Conservation (phyloP, 2,329 filamentous ascomycete species). For the Cadophora sp. region DNA sequence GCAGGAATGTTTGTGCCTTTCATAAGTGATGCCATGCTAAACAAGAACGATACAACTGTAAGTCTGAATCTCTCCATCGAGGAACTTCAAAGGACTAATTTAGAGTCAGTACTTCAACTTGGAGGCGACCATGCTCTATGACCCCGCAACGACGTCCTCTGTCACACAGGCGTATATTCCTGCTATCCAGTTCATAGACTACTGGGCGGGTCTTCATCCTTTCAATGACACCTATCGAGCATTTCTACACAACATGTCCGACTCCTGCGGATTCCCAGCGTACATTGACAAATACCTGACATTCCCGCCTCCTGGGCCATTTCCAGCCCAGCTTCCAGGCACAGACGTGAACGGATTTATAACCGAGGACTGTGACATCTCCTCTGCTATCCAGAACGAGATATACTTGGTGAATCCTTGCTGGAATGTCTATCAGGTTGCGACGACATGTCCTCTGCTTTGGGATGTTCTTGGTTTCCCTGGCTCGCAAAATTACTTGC, state of each 20-base stretch:
- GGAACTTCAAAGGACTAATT: slow-evolving; percentile 42
- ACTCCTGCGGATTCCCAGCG: slow-evolving; percentile 66
- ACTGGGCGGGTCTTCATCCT: slow-evolving; percentile 65
- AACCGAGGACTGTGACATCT: slow-evolving; percentile 63
- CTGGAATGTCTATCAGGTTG: slow-evolving; percentile 79
- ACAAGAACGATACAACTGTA: slow-evolving; percentile 55
- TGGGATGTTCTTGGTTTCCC: slow-evolving; percentile 76
- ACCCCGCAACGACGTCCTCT: slow-evolving; percentile 67
- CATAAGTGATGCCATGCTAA: slow-evolving; percentile 75
- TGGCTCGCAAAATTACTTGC: slow-evolving; percentile 67
- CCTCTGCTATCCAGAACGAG: slow-evolving; percentile 60
- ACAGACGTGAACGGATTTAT: slow-evolving; percentile 46
- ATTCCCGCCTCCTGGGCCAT: slow-evolving; percentile 70
- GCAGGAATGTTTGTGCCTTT: slow-evolving; percentile 74
- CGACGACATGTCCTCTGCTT: slow-evolving; percentile 71
- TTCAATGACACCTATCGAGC: slow-evolving; percentile 66
- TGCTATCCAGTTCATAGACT: slow-evolving; percentile 64
- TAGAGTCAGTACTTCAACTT: slow-evolving; percentile 67
- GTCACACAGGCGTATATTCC: slow-evolving; percentile 54
- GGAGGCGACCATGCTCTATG: slow-evolving; percentile 74
- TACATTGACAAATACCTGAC: slow-evolving; percentile 67
- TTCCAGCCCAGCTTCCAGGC: slow-evolving; percentile 58
- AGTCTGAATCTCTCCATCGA: not conserved
- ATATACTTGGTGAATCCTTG: slow-evolving; percentile 72
- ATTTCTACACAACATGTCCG: slow-evolving; percentile 57